phyloP scores from a whole-genome alignment of 768 basidiomycete genomes.

The Auricularia sp. region DNA sequence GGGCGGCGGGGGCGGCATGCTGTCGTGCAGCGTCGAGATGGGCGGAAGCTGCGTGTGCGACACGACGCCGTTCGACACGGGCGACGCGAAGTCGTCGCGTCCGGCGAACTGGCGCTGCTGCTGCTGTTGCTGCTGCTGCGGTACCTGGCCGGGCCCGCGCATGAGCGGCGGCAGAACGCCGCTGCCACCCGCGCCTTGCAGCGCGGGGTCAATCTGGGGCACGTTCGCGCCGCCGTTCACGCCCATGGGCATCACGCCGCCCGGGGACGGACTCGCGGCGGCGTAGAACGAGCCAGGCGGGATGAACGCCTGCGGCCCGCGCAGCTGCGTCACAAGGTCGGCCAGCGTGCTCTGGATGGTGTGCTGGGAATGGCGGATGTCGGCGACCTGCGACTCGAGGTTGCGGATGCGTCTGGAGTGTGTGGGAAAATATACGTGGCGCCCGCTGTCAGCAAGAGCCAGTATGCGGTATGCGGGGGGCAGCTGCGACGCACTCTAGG shows the following conservation, averaged over 20 bases:
- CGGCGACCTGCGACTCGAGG: conserved; percentile 76
- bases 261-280: background rate
- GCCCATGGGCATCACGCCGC: background rate
- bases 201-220: background rate
- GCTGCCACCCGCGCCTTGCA: background rate
- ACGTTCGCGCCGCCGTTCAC: conserved; percentile 1
- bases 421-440: background rate
- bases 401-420: conserved; percentile 71
- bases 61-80: conserved; percentile 3
- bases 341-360: conserved; percentile 70
- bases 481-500: conserved; percentile 52
- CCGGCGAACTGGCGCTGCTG: conserved; percentile 4
- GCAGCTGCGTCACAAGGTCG: conserved; percentile 71
- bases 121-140: background rate
- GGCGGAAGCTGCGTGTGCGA: conserved; percentile 9
- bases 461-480: background rate
- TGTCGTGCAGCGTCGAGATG: conserved; percentile 10
- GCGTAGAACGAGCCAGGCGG: conserved; percentile 1
- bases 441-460: background rate
- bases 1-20: background rate
- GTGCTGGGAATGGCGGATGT: conserved; percentile 62
- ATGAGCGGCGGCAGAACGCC: background rate
- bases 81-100: conserved; percentile 4
- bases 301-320: conserved; percentile 29
- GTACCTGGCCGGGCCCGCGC: background rate